These are phyloP conservation scores for Gaultheria prostrata DNA, from an alignment of 148 eudicot species.

Conservation along the genomic window DNA sequence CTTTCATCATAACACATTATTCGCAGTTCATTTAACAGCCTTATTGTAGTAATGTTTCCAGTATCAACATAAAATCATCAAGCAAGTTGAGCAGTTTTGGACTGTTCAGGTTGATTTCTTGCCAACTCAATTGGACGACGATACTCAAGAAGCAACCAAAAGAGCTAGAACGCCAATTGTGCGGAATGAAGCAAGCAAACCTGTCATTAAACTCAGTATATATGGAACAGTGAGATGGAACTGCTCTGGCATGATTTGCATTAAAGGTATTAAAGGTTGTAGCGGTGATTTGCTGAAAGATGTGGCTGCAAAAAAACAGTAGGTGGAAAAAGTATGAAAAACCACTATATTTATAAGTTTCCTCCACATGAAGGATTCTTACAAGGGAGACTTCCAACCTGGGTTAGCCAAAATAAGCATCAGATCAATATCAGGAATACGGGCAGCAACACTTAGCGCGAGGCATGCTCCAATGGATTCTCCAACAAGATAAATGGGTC, in stretches of 20 bases:
- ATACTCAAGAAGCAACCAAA: background rate
- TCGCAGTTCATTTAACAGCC: background rate
- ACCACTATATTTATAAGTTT: background rate
- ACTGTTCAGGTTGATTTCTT: background rate
- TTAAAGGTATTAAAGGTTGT: slow-evolving; percentile 38
- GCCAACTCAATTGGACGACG: background rate
- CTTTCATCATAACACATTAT: no score
- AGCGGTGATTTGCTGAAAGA: slow-evolving; percentile 56
- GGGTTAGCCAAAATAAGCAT: slow-evolving; percentile 67
- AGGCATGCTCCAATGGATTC: slow-evolving; percentile 86
- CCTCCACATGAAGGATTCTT: background rate
- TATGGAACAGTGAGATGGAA: slow-evolving; percentile 31
- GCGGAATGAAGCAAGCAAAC: slow-evolving; percentile 24
- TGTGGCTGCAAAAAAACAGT: slow-evolving; percentile 51
- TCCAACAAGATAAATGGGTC: slow-evolving; percentile 80
- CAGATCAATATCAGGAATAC: slow-evolving; percentile 61
- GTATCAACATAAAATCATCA: background rate
- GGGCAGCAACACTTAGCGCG: slow-evolving; percentile 77
- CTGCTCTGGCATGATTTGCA: slow-evolving; percentile 44
- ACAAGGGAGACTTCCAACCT: slow-evolving; percentile 36
- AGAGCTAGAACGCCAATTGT: background rate
- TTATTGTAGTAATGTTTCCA: background rate
- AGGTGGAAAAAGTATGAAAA: background rate
- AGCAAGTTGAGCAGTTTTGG: background rate
- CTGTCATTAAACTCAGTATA: slow-evolving; percentile 39